These are phyloP conservation scores for Aspergillus sp. DNA, from an alignment of 2,329 filamentous ascomycete species.

Conservation along the genomic window DNA sequence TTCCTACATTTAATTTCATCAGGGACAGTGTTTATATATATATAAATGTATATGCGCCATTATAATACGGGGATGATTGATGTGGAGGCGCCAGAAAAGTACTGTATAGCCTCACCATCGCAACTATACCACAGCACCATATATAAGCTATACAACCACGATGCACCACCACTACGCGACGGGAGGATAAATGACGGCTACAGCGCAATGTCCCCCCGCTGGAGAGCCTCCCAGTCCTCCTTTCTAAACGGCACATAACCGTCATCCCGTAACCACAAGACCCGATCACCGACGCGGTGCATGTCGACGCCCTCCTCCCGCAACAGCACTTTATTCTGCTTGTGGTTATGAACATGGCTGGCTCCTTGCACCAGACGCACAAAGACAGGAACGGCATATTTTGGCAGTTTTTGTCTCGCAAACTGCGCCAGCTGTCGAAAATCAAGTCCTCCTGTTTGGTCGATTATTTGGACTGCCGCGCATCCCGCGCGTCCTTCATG, in stretches of 20 bases:
- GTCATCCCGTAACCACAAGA: slow-evolving; percentile 38
- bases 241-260: slow-evolving; percentile 53
- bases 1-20: no score
- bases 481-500: slow-evolving; percentile 63
- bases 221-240: slow-evolving; percentile 50
- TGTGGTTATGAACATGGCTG: slow-evolving; percentile 56
- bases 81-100: no score
- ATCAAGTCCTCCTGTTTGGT: slow-evolving; percentile 47
- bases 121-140: no score
- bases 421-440: slow-evolving; percentile 54
- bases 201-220: no score
- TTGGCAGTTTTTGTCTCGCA: slow-evolving; percentile 53
- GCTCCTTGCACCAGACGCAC: slow-evolving; percentile 50
- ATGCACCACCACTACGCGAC: no score
- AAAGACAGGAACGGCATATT: slow-evolving; percentile 70
- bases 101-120: no score
- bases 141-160: no score
- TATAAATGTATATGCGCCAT: no score
- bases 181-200: no score
- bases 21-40: no score
- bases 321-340: slow-evolving; percentile 68
- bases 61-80: no score
- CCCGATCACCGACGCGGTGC: slow-evolving; percentile 37
- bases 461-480: slow-evolving; percentile 49
- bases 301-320: slow-evolving; percentile 60